Percentiles rank a stretch among this genome's conserved stretches.
These are phyloP conservation scores for Bretschneidera sinensis DNA, from an alignment of 345 rosid species.

Conservation along the genomic window DNA sequence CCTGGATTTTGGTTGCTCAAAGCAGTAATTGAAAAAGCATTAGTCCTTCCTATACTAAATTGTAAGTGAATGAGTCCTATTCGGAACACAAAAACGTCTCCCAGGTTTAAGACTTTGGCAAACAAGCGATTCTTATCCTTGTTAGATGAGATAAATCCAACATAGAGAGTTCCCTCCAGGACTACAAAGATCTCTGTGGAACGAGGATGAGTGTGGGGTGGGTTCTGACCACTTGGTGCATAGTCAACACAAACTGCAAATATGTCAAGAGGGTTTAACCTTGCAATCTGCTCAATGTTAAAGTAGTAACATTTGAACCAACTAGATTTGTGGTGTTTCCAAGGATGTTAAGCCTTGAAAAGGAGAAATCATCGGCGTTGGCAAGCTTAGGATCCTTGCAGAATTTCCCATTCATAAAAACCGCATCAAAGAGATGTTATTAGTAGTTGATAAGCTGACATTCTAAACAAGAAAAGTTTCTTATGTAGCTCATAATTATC, in stretches of 20 bases:
- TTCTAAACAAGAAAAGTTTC: no score
- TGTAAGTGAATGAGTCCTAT: slow-evolving; percentile 22
- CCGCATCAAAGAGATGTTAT: slow-evolving; percentile 7
- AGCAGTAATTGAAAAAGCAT: slow-evolving; percentile 6
- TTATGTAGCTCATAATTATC: no score
- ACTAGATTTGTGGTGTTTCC: slow-evolving; percentile 14
- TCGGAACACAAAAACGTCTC: slow-evolving; percentile 26
- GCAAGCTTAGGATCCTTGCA: slow-evolving; percentile 18
- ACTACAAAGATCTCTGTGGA: slow-evolving; percentile 11
- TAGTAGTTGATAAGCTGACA: no score
- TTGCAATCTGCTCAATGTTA: slow-evolving; percentile 1
- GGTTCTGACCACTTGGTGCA: slow-evolving; percentile 20
- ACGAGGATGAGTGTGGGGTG: slow-evolving; percentile 25
- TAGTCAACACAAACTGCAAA: slow-evolving; percentile 17
- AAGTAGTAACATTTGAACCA: slow-evolving; percentile 12
- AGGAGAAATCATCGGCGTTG: slow-evolving; percentile 13
- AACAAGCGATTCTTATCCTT: slow-evolving; percentile 10
- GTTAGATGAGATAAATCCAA: slow-evolving; percentile 21
- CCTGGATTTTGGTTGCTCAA: slow-evolving; percentile 25
- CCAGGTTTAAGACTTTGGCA: slow-evolving; percentile 10
- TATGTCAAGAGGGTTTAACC: slow-evolving; percentile 20
- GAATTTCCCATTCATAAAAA: slow-evolving; percentile 19
- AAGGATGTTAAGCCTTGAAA: slow-evolving; percentile 13
- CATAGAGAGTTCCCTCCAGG: slow-evolving; percentile 17
- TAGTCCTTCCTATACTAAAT: slow-evolving; percentile 13